A percentile compares a stretch with the other conserved stretches of the same genome.
Evolutionary conservation across 768 basidiomycete species (phyloP).

Genomic region (Zangia roseola): DNA sequence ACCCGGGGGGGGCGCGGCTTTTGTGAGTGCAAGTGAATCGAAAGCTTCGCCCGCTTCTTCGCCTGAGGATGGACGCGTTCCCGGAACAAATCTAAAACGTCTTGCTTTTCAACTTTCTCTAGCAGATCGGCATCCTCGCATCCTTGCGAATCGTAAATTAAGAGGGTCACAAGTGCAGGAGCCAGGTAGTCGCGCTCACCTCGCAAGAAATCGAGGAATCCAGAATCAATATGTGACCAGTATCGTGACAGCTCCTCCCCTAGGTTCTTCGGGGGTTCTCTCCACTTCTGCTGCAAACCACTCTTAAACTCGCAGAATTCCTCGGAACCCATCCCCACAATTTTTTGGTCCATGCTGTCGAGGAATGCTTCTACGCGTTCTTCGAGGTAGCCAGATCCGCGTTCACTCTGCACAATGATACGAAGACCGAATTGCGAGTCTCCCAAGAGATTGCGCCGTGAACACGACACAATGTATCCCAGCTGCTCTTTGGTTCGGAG

Average conservation of each 20-base stretch:
- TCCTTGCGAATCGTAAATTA: slow-evolving; percentile 42
- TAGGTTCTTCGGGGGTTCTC: slow-evolving; percentile 87
- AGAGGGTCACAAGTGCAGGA: neutral
- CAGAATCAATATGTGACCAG: slow-evolving; percentile 68
- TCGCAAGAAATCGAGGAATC: slow-evolving; percentile 84
- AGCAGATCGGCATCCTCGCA: slow-evolving; percentile 70
- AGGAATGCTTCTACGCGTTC: slow-evolving; percentile 87
- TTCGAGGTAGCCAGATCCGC: slow-evolving; percentile 76
- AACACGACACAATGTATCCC: slow-evolving; percentile 83
- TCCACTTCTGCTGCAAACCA: slow-evolving; percentile 76
- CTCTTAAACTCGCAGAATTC: slow-evolving; percentile 79
- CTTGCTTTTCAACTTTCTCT: slow-evolving; percentile 64
- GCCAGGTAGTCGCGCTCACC: slow-evolving; percentile 47
- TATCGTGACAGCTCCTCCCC: slow-evolving; percentile 73
- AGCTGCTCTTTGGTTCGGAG: slow-evolving; percentile 94
- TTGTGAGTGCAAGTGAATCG: slow-evolving; percentile 77
- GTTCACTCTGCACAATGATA: slow-evolving; percentile 88
- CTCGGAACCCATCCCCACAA: slow-evolving; percentile 67
- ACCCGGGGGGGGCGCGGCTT: slow-evolving; percentile 59
- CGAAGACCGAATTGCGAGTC: slow-evolving; percentile 72
- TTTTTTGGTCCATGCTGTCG: slow-evolving; percentile 60
- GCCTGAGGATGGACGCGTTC: slow-evolving; percentile 70
- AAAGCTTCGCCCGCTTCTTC: slow-evolving; percentile 72
- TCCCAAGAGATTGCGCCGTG: slow-evolving; percentile 56
- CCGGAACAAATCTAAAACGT: slow-evolving; percentile 71